phyloP scores from a whole-genome alignment of 176 grass and related monocot genomes.

The Panicum miliaceum region DNA sequence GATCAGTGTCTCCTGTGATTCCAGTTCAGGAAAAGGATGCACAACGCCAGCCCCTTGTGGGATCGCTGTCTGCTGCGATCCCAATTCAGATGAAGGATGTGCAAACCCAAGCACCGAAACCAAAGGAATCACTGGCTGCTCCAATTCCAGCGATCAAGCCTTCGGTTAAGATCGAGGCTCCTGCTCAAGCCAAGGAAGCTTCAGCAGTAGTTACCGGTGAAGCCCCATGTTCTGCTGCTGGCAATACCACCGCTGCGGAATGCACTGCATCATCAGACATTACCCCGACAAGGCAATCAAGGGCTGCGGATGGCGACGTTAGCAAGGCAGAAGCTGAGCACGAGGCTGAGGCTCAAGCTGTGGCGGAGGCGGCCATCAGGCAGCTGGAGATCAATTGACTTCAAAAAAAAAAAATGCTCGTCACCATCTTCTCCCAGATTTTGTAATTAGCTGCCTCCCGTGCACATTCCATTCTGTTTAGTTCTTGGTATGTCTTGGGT shows the following conservation, averaged over 20 bases:
- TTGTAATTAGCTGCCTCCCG: conserved; percentile 56
- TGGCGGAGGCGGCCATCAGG: conserved; percentile 48
- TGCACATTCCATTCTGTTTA: conserved; percentile 60
- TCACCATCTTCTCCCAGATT: conserved; percentile 38
- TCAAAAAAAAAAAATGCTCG: not conserved
- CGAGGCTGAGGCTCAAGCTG: conserved; percentile 33
- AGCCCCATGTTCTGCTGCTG: conserved; percentile 15
- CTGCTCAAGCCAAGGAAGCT: conserved; percentile 54
- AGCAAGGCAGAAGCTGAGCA: not conserved
- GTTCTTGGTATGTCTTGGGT: conserved; percentile 47
- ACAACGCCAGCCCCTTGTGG: conserved; percentile 17
- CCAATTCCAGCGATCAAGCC: not conserved
- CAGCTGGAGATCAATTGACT: conserved; percentile 59
- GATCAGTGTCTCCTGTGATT: conserved; percentile 33
- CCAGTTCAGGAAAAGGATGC: conserved; percentile 76
- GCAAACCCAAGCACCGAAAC: conserved; percentile 2
- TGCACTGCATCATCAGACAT: not conserved
- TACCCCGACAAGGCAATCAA: conserved; percentile 15
- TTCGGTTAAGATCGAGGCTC: conserved; percentile 43
- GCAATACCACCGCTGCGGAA: conserved; percentile 20
- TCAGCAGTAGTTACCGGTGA: conserved; percentile 14
- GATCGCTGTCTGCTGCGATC: conserved; percentile 30
- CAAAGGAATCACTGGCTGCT: conserved; percentile 15
- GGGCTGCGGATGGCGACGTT: not conserved
- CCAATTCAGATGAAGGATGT: conserved; percentile 63